Conservation (phyloP, 371 early-diverging fungal genomes). For the Mucor plumbeus region DNA sequence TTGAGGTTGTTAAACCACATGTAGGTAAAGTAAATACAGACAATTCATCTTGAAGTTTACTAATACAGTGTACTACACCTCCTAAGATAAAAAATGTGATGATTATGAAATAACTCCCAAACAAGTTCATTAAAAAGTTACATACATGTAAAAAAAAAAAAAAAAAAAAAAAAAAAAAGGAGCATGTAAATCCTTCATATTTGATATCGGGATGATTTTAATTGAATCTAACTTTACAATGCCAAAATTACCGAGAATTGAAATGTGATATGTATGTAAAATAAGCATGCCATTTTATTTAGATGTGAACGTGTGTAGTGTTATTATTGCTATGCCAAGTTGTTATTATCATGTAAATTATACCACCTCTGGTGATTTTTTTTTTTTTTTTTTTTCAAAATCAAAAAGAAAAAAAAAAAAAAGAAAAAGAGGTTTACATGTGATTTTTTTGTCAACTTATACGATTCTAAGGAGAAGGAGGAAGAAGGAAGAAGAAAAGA, state of each 20-base stretch:
- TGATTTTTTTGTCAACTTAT: too few species aligned
- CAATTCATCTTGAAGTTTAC: neutral
- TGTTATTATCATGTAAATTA: neutral
- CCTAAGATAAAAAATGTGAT: neutral
- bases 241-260: constrained; percentile 17
- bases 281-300: constrained; percentile 1
- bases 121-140: neutral
- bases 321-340: neutral
- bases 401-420: too few species aligned
- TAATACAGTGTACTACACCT: neutral
- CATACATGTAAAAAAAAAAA: neutral
- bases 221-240: constrained; percentile 1
- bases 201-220: constrained; percentile 10
- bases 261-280: constrained; percentile 7
- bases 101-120: neutral
- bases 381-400: too few species aligned
- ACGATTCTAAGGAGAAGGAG: neutral
- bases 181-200: neutral
- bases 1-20: neutral
- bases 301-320: neutral
- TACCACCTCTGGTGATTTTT: too few species aligned
- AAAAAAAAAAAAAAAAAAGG: neutral
- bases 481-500: neutral
- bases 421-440: too few species aligned
- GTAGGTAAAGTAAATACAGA: neutral